These are phyloP conservation scores for Botrytis medusae DNA, from an alignment of 2,329 filamentous ascomycete genomes.

Conservation along the genomic window DNA sequence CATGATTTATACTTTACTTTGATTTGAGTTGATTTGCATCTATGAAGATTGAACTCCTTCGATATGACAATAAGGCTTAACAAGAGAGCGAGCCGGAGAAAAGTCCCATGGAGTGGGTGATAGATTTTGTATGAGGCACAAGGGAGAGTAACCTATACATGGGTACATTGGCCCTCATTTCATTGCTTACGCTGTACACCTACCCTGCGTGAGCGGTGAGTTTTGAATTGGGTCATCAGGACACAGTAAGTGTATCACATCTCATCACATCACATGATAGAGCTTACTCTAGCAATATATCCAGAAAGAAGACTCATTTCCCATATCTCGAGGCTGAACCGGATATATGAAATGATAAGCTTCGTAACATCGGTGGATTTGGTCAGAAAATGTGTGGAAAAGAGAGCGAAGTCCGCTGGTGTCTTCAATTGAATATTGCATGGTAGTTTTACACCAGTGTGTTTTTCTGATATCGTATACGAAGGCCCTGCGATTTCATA, in stretches of 20 bases:
- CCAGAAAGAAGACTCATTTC: neutral
- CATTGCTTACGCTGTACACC: neutral
- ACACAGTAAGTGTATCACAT: slow-evolving; percentile 6
- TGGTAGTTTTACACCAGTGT: neutral
- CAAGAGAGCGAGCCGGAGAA: neutral
- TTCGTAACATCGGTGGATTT: neutral
- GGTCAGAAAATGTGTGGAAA: neutral
- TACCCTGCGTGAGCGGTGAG: neutral
- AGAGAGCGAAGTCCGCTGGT: neutral
- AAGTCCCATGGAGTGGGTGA: neutral
- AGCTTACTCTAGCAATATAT: slow-evolving; percentile 4
- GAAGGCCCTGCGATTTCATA: neutral
- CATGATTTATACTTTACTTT: neutral
- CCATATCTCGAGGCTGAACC: neutral
- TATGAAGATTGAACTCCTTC: neutral
- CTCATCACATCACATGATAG: slow-evolving; percentile 3
- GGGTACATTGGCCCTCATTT: neutral
- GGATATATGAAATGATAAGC: neutral
- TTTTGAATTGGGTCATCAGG: neutral
- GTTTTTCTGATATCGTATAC: neutral
- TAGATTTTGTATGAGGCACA: neutral
- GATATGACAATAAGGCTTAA: neutral
- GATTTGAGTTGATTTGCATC: neutral
- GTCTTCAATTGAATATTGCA: neutral
- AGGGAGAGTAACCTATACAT: neutral